These are phyloP conservation scores for Echinochloa phyllopogon DNA, from an alignment of 176 grass and related monocot genomes.

Conservation along the genomic window DNA sequence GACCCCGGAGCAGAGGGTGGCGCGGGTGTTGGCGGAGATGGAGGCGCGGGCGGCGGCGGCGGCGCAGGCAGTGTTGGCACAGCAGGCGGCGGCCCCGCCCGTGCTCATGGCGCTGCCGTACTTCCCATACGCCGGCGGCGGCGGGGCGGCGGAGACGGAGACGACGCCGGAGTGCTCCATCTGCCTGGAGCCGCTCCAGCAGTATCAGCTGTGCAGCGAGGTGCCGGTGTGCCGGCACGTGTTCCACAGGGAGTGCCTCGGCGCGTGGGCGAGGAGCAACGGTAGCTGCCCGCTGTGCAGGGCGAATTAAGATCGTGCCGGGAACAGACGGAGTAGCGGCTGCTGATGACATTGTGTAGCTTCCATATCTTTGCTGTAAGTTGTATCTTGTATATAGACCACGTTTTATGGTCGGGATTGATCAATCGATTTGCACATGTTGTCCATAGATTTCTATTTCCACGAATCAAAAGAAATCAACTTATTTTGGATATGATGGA, in stretches of 20 bases:
- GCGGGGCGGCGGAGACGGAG: not conserved
- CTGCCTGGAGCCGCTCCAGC: constrained; percentile 43
- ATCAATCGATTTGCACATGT: too few relatives aligned
- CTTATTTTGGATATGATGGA: too few relatives aligned
- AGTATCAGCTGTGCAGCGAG: constrained; percentile 35
- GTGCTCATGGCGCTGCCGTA: not conserved
- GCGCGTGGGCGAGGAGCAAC: constrained; percentile 39
- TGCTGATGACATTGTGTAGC: not conserved
- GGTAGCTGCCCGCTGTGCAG: constrained; percentile 48
- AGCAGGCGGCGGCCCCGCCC: not conserved
- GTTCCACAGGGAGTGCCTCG: constrained; percentile 48
- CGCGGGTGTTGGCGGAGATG: not conserved
- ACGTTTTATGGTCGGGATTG: too few relatives aligned
- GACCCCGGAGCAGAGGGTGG: not conserved
- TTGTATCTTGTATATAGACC: too few relatives aligned
- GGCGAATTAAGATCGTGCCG: not conserved
- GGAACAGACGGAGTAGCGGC: too few relatives aligned
- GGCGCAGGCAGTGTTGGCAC: not conserved
- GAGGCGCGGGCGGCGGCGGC: not conserved
- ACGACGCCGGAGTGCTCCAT: constrained; percentile 40
- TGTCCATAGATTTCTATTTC: too few relatives aligned
- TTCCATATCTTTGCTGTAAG: too few relatives aligned
- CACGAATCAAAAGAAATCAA: too few relatives aligned
- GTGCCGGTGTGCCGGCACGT: constrained; percentile 48
- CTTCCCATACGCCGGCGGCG: constrained; percentile 2